Evolutionary conservation across 2,329 filamentous ascomycete species (phyloP).

Genomic region (Nemania sp.): DNA sequence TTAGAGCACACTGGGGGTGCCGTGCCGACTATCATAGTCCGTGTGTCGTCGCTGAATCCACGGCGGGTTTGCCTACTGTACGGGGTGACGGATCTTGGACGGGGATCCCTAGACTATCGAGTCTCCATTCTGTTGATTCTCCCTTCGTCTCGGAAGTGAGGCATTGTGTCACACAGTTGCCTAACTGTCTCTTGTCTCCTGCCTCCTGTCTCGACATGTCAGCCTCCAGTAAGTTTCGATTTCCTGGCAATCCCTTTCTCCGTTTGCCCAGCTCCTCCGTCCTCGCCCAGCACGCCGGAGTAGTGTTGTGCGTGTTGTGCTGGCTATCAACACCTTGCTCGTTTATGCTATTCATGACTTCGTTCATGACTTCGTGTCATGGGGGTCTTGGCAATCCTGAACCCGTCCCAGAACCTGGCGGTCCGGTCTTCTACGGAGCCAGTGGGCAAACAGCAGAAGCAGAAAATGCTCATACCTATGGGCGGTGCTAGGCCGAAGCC

Average conservation of each 20-base stretch:
- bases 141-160: constrained; percentile 5
- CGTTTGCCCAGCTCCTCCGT: background rate
- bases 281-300: background rate
- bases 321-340: constrained; percentile 1
- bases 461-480: constrained; percentile 9
- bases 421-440: constrained; percentile 15
- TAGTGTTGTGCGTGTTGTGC: too few relatives aligned
- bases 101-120: constrained; percentile 20
- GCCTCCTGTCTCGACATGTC: constrained; percentile 17
- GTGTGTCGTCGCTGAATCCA: constrained; percentile 14
- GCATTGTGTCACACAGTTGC: constrained; percentile 18
- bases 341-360: background rate
- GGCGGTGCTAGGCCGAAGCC: constrained; percentile 30
- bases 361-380: constrained; percentile 4
- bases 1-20: background rate
- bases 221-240: constrained; percentile 25
- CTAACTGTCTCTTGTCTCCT: constrained; percentile 3
- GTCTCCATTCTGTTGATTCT: constrained; percentile 23
- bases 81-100: constrained; percentile 7
- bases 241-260: constrained; percentile 10
- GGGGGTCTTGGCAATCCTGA: constrained; percentile 6
- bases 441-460: background rate
- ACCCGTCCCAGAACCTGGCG: constrained; percentile 12
- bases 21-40: background rate
- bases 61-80: background rate